Conservation (phyloP, 768 basidiomycete genomes). For the Pilatotrama ljubarskyi region DNA sequence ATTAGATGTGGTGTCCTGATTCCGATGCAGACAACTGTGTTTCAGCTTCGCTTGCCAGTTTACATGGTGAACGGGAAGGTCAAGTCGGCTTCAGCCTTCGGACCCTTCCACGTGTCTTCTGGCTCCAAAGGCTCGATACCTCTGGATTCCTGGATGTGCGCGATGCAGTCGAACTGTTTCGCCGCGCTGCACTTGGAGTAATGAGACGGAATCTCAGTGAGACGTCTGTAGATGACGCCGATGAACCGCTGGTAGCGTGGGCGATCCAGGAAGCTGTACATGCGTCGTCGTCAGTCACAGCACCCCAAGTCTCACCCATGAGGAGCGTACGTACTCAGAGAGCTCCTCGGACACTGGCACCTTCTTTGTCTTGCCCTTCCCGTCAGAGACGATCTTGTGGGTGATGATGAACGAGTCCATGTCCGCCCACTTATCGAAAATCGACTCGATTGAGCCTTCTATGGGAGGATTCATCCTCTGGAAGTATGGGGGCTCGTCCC, state of each 20-base stretch:
- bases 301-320: not conserved
- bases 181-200: conserved; percentile 30
- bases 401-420: conserved; percentile 24
- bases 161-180: conserved; percentile 31
- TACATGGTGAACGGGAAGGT: conserved; percentile 29
- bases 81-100: conserved; percentile 12
- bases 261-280: conserved; percentile 24
- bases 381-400: conserved; percentile 17
- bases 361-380: conserved; percentile 21
- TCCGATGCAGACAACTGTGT: not conserved
- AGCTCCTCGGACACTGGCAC: conserved; percentile 21
- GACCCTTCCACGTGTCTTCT: conserved; percentile 24
- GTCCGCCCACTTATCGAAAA: conserved; percentile 25
- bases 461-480: conserved; percentile 28
- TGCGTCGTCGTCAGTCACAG: not conserved
- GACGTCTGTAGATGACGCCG: conserved; percentile 31
- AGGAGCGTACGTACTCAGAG: conserved; percentile 21
- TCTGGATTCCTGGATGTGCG: conserved; percentile 22
- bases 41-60: not conserved
- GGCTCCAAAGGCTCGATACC: conserved; percentile 26
- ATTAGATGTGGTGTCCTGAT: no score
- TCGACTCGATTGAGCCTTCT: conserved; percentile 24
- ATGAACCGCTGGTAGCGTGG: conserved; percentile 32
- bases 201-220: conserved; percentile 31
- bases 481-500: conserved; percentile 30